Percentiles rank a stretch among this genome's conserved stretches.
Evolutionary conservation across 2,329 filamentous ascomycete genomes (phyloP).

Genomic region (Dothideomycetidae sp.): DNA sequence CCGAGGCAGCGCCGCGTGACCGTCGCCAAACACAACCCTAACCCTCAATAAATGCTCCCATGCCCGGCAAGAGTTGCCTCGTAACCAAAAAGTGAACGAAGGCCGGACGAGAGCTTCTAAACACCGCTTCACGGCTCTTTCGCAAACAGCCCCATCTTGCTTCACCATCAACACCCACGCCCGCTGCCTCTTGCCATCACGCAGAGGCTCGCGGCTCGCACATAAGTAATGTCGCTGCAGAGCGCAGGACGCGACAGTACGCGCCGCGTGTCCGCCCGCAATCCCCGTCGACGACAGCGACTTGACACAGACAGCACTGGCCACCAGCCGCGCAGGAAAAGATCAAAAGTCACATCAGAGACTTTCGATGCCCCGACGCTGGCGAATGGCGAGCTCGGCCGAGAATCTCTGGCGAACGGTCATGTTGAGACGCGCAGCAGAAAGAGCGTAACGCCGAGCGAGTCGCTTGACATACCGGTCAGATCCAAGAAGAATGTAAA

Average conservation of each 20-base stretch:
- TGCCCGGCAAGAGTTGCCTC: no score
- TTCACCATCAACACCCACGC: conserved; percentile 7
- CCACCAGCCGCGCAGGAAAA: conserved; percentile 26
- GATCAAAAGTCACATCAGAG: conserved; percentile 28
- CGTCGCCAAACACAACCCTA: no score
- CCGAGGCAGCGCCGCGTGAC: no score
- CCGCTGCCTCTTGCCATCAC: background rate
- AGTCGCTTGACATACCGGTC: conserved; percentile 25
- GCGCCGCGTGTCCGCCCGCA: conserved; percentile 24
- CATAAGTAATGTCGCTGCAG: conserved; percentile 8
- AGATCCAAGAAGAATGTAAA: conserved; percentile 22
- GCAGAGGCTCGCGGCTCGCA: background rate
- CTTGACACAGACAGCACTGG: conserved; percentile 25
- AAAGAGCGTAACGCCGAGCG: conserved; percentile 10
- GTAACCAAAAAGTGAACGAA: conserved; percentile 1
- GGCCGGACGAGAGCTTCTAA: conserved; percentile 7
- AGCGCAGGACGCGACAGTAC: conserved; percentile 13
- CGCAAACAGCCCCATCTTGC: background rate
- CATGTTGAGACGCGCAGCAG: conserved; percentile 6
- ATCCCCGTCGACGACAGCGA: conserved; percentile 28
- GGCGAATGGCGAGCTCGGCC: conserved; percentile 16
- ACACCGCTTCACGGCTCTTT: background rate
- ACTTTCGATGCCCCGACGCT: conserved; percentile 16
- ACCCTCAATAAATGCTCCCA: no score
- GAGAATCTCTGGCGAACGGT: conserved; percentile 20